Evolutionary conservation across 2,329 filamentous ascomycete genomes (phyloP), one percentile per base, ranked within the genome.

Genomic region (Beauveria medogensis): DNA sequence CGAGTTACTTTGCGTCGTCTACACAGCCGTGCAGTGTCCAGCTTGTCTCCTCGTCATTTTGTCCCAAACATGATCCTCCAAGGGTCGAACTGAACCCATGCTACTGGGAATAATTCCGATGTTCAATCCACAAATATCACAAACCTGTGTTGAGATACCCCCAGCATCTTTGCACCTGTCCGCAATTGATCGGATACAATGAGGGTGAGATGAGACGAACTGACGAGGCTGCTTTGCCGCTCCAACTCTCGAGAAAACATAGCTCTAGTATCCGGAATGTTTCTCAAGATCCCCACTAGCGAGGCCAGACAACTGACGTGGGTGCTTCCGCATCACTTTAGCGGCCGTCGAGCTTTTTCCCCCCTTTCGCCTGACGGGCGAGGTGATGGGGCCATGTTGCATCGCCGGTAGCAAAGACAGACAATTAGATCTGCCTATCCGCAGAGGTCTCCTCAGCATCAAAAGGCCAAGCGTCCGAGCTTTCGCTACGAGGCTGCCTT

Each of bases 271-370:
- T 37, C 12, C 34, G 28, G 5, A 4, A 30, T 37, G 37, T 16
- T 46, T 50, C 44, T 22, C 16, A 22, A 20, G 10, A 46, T 26
- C 40, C 22, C 52, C 52, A 46, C 53, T 41, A 40, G 24, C 28
- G 1, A 41, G 22, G 30, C 34, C 34, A 46, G 46, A 52, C 20
- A 61, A 47, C 18, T 61, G 59, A 61, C 26, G 53, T 53, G 59
- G 59, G 40, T 61, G 59, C 59, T 61, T 55, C 59, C 59, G 52
- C 53, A 44, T 37, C 16, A 34, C 44, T 40, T 40, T 51, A 59
- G 56, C 40, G 20, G 55, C 55, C 55, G 44, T 47, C 30, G 40
- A 47, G 37, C 41, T 26, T 53, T 40, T 2, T 5, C 24, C 18
- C 8, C 20, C 1, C 16, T 14, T 26, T 50, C n/a, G 30, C 26